These are phyloP conservation scores for Coemansia sp. DNA, from an alignment of 192 early-diverging fungal genomes.

Conservation along the genomic window DNA sequence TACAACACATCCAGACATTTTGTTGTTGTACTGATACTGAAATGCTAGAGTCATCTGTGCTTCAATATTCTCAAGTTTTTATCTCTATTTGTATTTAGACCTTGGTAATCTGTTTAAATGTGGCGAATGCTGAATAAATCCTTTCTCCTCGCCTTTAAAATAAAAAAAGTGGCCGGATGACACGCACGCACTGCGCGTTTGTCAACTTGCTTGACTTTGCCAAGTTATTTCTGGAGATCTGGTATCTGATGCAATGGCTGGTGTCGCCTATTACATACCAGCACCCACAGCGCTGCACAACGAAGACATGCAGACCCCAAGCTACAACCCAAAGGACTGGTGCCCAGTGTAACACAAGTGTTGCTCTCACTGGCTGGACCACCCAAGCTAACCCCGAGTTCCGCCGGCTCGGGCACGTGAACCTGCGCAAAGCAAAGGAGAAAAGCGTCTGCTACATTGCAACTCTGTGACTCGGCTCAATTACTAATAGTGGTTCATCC, in stretches of 20 bases:
- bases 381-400: not conserved
- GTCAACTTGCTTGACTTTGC: slow-evolving; percentile 50
- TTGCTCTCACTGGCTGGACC: not conserved
- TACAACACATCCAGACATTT: too few relatives aligned
- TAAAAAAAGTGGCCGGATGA: slow-evolving; percentile 26
- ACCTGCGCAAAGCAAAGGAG: too few relatives aligned
- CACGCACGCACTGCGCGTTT: slow-evolving; percentile 43
- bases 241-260: slow-evolving; percentile 46
- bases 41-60: too few relatives aligned
- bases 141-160: too few relatives aligned
- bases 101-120: too few relatives aligned
- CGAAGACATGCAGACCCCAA: not conserved
- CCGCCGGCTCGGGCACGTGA: not conserved
- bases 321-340: not conserved
- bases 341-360: not conserved
- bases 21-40: too few relatives aligned
- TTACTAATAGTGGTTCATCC: too few relatives aligned
- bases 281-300: not conserved
- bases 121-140: too few relatives aligned
- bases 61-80: too few relatives aligned
- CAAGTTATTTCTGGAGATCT: slow-evolving; percentile 46
- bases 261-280: slow-evolving; percentile 26
- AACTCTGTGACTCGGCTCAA: too few relatives aligned
- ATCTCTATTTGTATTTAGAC: too few relatives aligned
- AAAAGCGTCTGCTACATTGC: too few relatives aligned